Conservation (phyloP, 495 filamentous ascomycete species). For the Massariosphaeria phaeospora region DNA sequence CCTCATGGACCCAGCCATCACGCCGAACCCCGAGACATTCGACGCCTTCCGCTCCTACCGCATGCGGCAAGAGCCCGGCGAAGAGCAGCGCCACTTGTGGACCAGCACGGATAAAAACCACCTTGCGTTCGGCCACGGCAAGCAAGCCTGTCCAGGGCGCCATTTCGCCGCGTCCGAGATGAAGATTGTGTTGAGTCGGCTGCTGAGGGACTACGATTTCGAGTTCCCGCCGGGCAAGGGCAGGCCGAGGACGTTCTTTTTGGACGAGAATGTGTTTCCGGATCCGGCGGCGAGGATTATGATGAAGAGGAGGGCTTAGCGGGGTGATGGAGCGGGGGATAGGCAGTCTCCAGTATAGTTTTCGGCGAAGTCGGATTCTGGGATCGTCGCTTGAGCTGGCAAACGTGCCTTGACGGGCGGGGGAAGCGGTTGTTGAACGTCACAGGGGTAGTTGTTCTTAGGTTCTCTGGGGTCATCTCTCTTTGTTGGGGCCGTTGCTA, state of each 20-base stretch:
- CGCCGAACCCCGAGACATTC: neutral
- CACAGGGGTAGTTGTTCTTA: too few relatives aligned
- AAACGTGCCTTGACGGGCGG: too few relatives aligned
- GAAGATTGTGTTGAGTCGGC: slow-evolving; percentile 42
- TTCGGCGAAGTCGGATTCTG: too few relatives aligned
- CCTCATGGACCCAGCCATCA: slow-evolving; percentile 22
- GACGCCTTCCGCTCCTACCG: slow-evolving; percentile 25
- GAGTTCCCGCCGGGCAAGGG: slow-evolving; percentile 16
- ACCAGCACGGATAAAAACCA: slow-evolving; percentile 40
- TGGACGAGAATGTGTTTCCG: slow-evolving; percentile 21
- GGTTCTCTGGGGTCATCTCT: too few relatives aligned
- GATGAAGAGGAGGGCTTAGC: slow-evolving; percentile 14
- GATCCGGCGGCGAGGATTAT: slow-evolving; percentile 21
- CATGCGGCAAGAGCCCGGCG: slow-evolving; percentile 18
- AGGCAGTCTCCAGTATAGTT: too few relatives aligned
- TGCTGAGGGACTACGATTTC: slow-evolving; percentile 27
- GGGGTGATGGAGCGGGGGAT: slow-evolving; percentile 7
- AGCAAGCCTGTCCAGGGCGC: slow-evolving; percentile 53
- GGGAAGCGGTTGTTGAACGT: too few relatives aligned
- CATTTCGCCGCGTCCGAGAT: slow-evolving; percentile 51
- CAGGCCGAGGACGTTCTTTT: slow-evolving; percentile 19
- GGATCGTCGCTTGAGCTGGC: too few relatives aligned
- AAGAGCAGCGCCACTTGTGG: slow-evolving; percentile 3
- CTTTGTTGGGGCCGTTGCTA: too few relatives aligned
- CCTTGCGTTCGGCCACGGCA: slow-evolving; percentile 48